Evolutionary conservation across 2,329 filamentous ascomycete species (phyloP).

Genomic region (Fusarium cicatricum): DNA sequence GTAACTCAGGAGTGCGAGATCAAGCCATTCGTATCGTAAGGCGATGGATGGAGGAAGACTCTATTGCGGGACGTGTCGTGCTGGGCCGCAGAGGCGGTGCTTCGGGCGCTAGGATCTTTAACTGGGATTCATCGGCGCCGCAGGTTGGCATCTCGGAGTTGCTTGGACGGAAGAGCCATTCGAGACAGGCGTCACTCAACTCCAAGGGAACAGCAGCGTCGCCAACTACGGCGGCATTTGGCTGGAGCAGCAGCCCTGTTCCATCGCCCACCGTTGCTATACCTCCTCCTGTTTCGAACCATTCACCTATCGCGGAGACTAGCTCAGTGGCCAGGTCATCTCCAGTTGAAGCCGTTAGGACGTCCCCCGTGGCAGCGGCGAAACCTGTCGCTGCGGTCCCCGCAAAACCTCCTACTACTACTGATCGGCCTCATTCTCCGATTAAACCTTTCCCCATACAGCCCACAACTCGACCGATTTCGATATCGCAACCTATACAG

Average conservation of each 20-base stretch:
- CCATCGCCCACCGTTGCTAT: slow-evolving; percentile 28
- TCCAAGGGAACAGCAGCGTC: slow-evolving; percentile 36
- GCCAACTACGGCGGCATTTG: slow-evolving; percentile 44
- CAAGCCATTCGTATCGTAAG: slow-evolving; percentile 67
- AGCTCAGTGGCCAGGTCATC: slow-evolving; percentile 11
- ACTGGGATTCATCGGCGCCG: slow-evolving; percentile 65
- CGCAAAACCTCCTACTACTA: slow-evolving; percentile 10
- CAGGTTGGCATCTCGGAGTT: slow-evolving; percentile 57
- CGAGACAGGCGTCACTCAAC: slow-evolving; percentile 36
- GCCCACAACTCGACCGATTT: slow-evolving; percentile 29
- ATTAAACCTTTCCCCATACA: slow-evolving; percentile 25
- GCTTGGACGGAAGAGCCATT: slow-evolving; percentile 42
- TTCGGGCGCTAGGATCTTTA: slow-evolving; percentile 62
- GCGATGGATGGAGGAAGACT: slow-evolving; percentile 73
- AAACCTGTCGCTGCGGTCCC: slow-evolving; percentile 1
- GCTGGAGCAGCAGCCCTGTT: slow-evolving; percentile 40
- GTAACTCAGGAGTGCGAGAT: slow-evolving; percentile 59
- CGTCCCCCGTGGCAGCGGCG: slow-evolving; percentile 8
- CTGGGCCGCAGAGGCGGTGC: slow-evolving; percentile 49
- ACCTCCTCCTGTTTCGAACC: slow-evolving; percentile 21
- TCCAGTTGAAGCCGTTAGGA: slow-evolving; percentile 14
- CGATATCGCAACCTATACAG: slow-evolving; percentile 26
- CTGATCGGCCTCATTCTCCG: slow-evolving; percentile 21
- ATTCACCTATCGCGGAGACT: slow-evolving; percentile 18
- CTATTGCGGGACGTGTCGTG: slow-evolving; percentile 59